Conservation (phyloP, 495 filamentous ascomycete genomes). For the Mycothermus thermophilus region DNA sequence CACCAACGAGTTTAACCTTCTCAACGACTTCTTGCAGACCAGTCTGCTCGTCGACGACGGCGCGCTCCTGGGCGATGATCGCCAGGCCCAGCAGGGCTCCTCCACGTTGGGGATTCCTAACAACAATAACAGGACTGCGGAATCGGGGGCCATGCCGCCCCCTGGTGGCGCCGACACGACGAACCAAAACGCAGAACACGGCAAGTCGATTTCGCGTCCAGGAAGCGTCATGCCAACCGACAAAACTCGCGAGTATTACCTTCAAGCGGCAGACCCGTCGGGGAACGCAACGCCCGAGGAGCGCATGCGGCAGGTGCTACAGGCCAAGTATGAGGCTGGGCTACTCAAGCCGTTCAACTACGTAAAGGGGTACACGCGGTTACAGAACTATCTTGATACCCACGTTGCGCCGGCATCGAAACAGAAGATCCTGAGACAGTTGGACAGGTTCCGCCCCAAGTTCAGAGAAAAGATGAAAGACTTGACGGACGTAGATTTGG, state of each 20-base stretch:
- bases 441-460: slow-evolving; percentile 86
- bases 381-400: slow-evolving; percentile 80
- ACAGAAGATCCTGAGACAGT: slow-evolving; percentile 74
- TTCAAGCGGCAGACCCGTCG: slow-evolving; percentile 88
- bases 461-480: slow-evolving; percentile 90
- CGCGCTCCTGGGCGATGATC: slow-evolving; percentile 49
- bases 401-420: slow-evolving; percentile 67
- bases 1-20: slow-evolving; percentile 85
- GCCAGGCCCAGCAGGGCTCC: slow-evolving; percentile 23
- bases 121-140: slow-evolving; percentile 21
- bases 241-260: slow-evolving; percentile 87
- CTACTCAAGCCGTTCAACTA: slow-evolving; percentile 95
- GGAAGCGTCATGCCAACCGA: slow-evolving; percentile 50
- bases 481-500: slow-evolving; percentile 81
- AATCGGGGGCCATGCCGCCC: slow-evolving; percentile 27
- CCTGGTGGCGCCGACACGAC: slow-evolving; percentile 25
- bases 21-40: slow-evolving; percentile 89
- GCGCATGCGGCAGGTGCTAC: slow-evolving; percentile 86
- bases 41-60: slow-evolving; percentile 76
- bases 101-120: slow-evolving; percentile 13
- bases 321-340: slow-evolving; percentile 90
- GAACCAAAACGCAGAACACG: slow-evolving; percentile 36
- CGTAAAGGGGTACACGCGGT: slow-evolving; percentile 81
- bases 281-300: slow-evolving; percentile 86
- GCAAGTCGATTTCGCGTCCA: slow-evolving; percentile 45